phyloP scores from a whole-genome alignment of 371 early-diverging fungal species.

The Chytridium lagenaria region DNA sequence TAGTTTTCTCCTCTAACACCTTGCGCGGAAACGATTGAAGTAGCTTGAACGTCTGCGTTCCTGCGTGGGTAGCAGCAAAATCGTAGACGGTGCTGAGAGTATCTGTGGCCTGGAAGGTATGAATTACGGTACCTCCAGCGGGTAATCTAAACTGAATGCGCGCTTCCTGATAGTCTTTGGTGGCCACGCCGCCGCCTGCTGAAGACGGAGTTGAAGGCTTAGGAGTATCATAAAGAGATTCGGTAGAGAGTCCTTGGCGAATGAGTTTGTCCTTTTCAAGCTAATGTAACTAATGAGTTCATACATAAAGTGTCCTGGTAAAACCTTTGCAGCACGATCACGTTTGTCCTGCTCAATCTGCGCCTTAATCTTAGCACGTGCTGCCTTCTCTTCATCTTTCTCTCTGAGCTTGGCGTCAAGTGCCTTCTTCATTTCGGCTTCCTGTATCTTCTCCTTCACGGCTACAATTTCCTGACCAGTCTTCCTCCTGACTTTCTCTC shows the following conservation, averaged over 20 bases:
- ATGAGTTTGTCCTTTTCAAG: constrained; percentile 47
- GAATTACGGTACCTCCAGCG: constrained; percentile 63
- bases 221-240: too few relatives aligned
- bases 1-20: constrained; percentile 44
- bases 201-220: constrained; percentile 41
- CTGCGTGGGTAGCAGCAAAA: constrained; percentile 61
- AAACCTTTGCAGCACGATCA: constrained; percentile 65
- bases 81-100: constrained; percentile 69
- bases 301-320: not conserved
- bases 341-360: constrained; percentile 86
- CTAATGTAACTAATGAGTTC: constrained; percentile 26
- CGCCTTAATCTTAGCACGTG: constrained; percentile 78
- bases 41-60: constrained; percentile 61
- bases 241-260: constrained; percentile 44
- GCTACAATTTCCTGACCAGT: constrained; percentile 80
- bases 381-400: constrained; percentile 79
- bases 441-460: constrained; percentile 73
- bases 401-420: constrained; percentile 76
- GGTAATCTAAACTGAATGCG: constrained; percentile 68
- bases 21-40: constrained; percentile 80
- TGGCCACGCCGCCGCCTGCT: constrained; percentile 19
- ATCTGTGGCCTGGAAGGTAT: constrained; percentile 75
- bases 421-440: constrained; percentile 75
- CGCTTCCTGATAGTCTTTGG: constrained; percentile 73
- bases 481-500: constrained; percentile 79